Evolutionary conservation across 2,329 filamentous ascomycete species (phyloP).

Genomic region (Diaporthe sp.): DNA sequence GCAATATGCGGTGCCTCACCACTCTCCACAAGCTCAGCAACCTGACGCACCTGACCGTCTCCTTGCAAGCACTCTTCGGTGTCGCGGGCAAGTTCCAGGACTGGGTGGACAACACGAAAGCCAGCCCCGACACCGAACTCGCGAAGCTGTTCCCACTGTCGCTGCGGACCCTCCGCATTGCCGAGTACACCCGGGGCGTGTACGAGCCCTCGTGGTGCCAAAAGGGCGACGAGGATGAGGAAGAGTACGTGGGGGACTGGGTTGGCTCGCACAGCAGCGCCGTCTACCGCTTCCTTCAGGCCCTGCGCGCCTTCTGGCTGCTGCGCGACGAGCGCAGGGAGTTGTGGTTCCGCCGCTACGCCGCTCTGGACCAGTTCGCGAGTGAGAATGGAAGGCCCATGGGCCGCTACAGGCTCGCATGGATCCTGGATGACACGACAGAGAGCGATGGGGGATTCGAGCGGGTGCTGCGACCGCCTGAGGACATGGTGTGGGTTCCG

Average conservation of each 20-base stretch:
- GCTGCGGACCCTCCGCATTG: not conserved
- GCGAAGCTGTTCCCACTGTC: not conserved
- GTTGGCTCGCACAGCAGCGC: too few relatives aligned
- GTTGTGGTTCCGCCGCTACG: slow-evolving; percentile 5
- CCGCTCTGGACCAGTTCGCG: not conserved
- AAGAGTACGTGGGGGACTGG: too few relatives aligned
- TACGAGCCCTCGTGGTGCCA: too few relatives aligned
- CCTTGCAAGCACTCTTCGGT: too few relatives aligned
- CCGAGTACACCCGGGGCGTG: not conserved
- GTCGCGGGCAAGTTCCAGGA: too few relatives aligned
- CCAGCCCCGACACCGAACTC: not conserved
- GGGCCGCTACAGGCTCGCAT: too few relatives aligned
- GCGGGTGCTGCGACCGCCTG: not conserved
- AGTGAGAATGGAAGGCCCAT: too few relatives aligned
- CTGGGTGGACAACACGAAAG: too few relatives aligned
- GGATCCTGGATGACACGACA: too few relatives aligned
- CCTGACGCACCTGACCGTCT: slow-evolving; percentile 9
- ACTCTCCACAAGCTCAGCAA: too few relatives aligned
- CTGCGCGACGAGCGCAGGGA: not conserved
- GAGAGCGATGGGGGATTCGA: not conserved
- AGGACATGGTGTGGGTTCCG: not conserved
- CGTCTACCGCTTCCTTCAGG: not conserved
- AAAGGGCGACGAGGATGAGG: too few relatives aligned
- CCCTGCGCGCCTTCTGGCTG: not conserved
- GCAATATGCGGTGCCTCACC: too few relatives aligned